Percentiles rank a stretch among this genome's conserved stretches.
phyloP scores from a whole-genome alignment of 371 early-diverging fungal genomes.

The Nosema muscidifuracis region DNA sequence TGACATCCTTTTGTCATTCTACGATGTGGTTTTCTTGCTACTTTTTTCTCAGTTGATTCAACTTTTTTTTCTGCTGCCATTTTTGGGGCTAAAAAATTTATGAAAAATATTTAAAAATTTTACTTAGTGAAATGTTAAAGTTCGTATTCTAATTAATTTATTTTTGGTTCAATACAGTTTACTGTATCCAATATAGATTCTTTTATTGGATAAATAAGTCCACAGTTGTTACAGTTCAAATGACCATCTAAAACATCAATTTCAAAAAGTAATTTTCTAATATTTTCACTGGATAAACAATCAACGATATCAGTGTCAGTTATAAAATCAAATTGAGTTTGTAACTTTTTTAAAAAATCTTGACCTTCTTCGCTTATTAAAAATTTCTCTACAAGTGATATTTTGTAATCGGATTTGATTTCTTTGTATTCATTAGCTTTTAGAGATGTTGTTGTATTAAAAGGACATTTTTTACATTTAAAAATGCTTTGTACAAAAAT shows the following conservation, averaged over 20 bases:
- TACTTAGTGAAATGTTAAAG: not conserved
- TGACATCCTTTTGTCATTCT: slow-evolving; percentile 98
- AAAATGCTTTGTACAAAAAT: slow-evolving; percentile 19
- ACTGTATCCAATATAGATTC: slow-evolving; percentile 36
- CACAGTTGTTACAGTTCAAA: slow-evolving; percentile 12
- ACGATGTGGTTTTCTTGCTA: slow-evolving; percentile 34
- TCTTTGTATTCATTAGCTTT: not conserved
- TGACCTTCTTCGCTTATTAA: not conserved
- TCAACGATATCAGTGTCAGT: not conserved
- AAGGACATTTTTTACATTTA: slow-evolving; percentile 39
- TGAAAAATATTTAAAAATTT: not conserved
- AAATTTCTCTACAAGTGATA: too few relatives aligned
- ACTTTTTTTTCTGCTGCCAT: slow-evolving; percentile 43
- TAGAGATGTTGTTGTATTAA: not conserved
- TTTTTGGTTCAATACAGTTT: slow-evolving; percentile 6
- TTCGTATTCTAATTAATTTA: not conserved
- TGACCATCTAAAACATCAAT: slow-evolving; percentile 16
- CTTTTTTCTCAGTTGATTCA: slow-evolving; percentile 32
- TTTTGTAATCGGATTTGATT: not conserved
- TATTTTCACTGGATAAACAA: not conserved
- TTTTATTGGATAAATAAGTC: slow-evolving; percentile 30
- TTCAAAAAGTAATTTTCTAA: slow-evolving; percentile 27
- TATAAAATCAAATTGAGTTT: not conserved
- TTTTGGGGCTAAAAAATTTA: slow-evolving; percentile 1
- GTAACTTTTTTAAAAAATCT: not conserved